These are phyloP conservation scores for Lotmaria passim DNA, from an alignment of 208 protist species.

Conservation along the genomic window DNA sequence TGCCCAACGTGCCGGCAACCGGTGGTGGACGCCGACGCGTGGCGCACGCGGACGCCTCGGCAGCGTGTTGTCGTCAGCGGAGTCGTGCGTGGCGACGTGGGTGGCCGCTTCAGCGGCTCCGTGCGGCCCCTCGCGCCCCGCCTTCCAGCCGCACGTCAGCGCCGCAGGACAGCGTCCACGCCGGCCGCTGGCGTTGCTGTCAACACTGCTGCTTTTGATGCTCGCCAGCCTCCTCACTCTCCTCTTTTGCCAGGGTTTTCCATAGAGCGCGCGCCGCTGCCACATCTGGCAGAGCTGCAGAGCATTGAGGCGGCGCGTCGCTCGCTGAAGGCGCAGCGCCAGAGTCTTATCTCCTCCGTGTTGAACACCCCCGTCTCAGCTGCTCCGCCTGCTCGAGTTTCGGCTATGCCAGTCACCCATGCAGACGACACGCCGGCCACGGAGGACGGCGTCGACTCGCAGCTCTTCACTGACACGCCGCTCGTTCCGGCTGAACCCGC, in stretches of 20 bases:
- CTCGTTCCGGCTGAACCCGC: neutral
- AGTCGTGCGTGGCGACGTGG: neutral
- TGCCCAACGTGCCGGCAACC: conserved; percentile 81
- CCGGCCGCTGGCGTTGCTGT: neutral
- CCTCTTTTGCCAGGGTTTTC: neutral
- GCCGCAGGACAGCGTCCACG: neutral
- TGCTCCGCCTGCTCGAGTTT: neutral
- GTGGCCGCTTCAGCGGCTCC: conserved; percentile 21
- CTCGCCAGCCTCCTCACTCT: neutral
- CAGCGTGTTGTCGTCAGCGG: no score
- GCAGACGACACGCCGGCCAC: neutral
- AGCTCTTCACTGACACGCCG: conserved; percentile 30
- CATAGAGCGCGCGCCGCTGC: conserved; percentile 8
- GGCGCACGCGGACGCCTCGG: neutral
- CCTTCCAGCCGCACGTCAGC: conserved; percentile 18
- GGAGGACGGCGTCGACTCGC: conserved; percentile 5
- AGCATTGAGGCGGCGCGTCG: conserved; percentile 17
- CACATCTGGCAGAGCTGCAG: conserved; percentile 22
- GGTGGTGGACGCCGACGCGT: conserved; percentile 11
- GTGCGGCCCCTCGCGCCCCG: conserved; percentile 41
- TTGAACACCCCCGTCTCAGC: neutral
- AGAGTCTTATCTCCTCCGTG: neutral
- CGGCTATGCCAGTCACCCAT: neutral
- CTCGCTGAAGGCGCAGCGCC: conserved; percentile 12
- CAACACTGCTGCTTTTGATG: neutral